A percentile compares a stretch with the other conserved stretches of the same genome.
These are phyloP conservation scores for Kitagawia praeruptora DNA, from an alignment of 129 eudicot species.

Conservation along the genomic window DNA sequence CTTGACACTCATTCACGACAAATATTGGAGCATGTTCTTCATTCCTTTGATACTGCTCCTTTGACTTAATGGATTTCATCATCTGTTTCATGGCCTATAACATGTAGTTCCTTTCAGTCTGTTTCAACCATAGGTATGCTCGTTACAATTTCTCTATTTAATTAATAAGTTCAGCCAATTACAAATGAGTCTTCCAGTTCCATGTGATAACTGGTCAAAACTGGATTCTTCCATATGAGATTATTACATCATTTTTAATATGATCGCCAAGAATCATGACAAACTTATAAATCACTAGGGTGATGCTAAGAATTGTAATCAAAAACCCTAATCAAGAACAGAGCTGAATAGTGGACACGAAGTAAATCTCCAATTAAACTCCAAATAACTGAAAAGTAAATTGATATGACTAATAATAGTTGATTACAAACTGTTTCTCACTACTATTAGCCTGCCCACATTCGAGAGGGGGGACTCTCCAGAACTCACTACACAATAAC, in stretches of 20 bases:
- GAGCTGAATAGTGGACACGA: too few species aligned
- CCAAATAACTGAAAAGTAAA: too few species aligned
- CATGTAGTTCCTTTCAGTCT: neutral
- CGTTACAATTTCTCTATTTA: neutral
- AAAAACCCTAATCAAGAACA: too few species aligned
- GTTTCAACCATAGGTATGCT: neutral
- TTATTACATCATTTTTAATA: too few species aligned
- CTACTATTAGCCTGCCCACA: too few species aligned
- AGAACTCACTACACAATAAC: too few species aligned
- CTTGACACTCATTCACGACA: conserved; percentile 32
- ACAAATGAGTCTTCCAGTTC: neutral
- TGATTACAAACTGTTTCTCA: too few species aligned
- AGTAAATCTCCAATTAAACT: too few species aligned
- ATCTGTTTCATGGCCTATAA: conserved; percentile 4
- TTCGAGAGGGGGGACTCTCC: too few species aligned
- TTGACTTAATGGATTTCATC: conserved; percentile 6
- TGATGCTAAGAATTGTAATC: too few species aligned
- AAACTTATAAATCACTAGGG: neutral
- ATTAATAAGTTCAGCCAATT: neutral
- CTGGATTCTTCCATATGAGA: neutral
- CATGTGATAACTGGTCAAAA: neutral
- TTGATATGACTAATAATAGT: too few species aligned
- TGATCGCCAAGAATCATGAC: neutral
- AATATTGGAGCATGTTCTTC: conserved; percentile 63
- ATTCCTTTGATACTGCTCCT: conserved; percentile 64